Conservation (phyloP, 2,329 filamentous ascomycete genomes). For the Tolypocladium cylindrosporum region DNA sequence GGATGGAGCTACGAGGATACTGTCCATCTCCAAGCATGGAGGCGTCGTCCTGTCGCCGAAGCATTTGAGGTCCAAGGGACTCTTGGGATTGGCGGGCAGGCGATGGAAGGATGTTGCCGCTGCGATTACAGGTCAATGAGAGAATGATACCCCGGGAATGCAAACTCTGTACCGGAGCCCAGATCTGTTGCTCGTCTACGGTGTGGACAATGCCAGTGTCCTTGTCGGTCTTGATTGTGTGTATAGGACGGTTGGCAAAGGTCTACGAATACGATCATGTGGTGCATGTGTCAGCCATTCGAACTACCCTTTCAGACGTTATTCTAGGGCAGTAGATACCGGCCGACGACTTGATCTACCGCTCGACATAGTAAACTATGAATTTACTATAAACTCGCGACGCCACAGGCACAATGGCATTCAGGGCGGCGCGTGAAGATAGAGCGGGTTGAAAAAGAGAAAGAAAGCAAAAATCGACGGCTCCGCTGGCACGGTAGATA, state of each 20-base stretch:
- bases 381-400: conserved; percentile 36
- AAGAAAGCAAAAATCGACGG: conserved; percentile 18
- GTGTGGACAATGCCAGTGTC: background rate
- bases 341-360: conserved; percentile 57
- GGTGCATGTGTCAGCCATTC: conserved; percentile 63
- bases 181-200: background rate
- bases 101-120: conserved; percentile 25
- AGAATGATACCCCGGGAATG: conserved; percentile 14
- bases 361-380: conserved; percentile 36
- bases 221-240: background rate
- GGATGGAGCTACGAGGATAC: conserved; percentile 43
- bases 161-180: background rate
- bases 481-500: conserved; percentile 7
- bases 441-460: conserved; percentile 17
- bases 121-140: conserved; percentile 21
- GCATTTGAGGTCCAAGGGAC: conserved; percentile 54
- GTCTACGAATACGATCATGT: background rate
- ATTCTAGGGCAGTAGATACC: conserved; percentile 87
- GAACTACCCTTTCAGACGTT: conserved; percentile 70
- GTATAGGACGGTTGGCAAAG: too few species aligned
- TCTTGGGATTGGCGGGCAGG: conserved; percentile 24
- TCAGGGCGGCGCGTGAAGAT: conserved; percentile 18
- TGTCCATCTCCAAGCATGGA: conserved; percentile 75
- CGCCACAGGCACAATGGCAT: conserved; percentile 33
- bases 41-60: conserved; percentile 59